Evolutionary conservation across 345 rosid genomes (phyloP).

Genomic region (Ceriops tagal): DNA sequence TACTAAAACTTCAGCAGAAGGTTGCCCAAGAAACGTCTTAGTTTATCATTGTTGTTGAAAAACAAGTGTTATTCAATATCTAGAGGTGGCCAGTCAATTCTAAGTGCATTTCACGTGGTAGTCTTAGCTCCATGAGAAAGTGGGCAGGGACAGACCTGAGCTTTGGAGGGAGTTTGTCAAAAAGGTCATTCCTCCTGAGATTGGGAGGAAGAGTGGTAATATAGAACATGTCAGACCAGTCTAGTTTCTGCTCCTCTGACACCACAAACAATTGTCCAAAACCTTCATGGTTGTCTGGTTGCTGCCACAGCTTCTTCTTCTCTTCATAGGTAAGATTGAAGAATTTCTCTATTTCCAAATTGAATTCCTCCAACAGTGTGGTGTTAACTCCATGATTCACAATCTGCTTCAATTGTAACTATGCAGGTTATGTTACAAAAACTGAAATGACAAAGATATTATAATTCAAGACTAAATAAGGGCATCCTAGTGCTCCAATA

Average conservation of each 20-base stretch:
- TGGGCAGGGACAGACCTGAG: conserved; percentile 29
- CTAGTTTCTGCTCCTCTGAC: conserved; percentile 55
- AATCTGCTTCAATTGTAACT: conserved; percentile 10
- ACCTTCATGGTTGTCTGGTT: conserved; percentile 45
- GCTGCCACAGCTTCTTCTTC: conserved; percentile 51
- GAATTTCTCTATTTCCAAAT: conserved; percentile 33
- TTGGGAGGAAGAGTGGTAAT: conserved; percentile 35
- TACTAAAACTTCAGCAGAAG: too few relatives aligned
- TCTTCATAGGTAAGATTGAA: conserved; percentile 41
- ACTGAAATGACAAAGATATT: neutral
- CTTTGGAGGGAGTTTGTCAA: conserved; percentile 37
- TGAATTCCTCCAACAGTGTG: conserved; percentile 37
- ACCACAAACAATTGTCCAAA: conserved; percentile 52
- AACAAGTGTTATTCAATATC: neutral
- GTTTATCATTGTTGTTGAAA: too few relatives aligned
- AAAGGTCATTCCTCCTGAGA: conserved; percentile 29
- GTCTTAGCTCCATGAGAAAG: neutral
- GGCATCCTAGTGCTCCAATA: neutral
- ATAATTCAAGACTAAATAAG: neutral
- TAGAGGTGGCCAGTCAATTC: neutral
- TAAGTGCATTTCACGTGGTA: neutral
- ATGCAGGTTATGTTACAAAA: neutral
- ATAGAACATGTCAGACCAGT: conserved; percentile 55
- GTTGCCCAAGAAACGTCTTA: too few relatives aligned
- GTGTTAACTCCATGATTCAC: conserved; percentile 41